A percentile compares a stretch with the other conserved stretches of the same genome.
phyloP scores from a whole-genome alignment of 2,329 filamentous ascomycete genomes.

The Thielaviopsis cerberus region DNA sequence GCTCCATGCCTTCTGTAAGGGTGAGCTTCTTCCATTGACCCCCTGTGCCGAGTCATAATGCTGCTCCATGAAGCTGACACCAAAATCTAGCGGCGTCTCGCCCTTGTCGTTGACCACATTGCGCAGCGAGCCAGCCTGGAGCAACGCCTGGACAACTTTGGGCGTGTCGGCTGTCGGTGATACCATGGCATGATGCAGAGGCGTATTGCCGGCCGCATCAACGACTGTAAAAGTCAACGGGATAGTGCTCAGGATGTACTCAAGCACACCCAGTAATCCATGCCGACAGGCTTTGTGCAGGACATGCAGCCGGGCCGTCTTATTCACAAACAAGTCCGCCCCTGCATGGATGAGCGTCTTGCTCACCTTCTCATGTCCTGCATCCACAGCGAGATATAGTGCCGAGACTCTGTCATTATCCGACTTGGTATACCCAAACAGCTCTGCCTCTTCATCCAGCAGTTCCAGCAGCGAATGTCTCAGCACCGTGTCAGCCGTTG shows the following conservation, averaged over 20 bases:
- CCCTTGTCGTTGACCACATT: conserved; percentile 2
- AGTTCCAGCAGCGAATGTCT: background rate
- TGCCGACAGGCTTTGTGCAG: conserved; percentile 6
- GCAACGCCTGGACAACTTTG: background rate
- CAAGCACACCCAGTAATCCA: background rate
- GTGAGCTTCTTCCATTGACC: background rate
- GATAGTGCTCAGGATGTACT: background rate
- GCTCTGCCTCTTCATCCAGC: conserved; percentile 1
- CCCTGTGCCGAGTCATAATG: background rate
- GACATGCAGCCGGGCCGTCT: background rate
- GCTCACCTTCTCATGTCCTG: background rate
- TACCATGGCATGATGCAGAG: conserved; percentile 6
- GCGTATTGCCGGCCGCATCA: conserved; percentile 1
- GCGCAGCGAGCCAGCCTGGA: background rate
- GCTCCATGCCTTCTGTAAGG: background rate
- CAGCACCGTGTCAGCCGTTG: background rate
- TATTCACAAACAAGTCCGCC: conserved; percentile 1
- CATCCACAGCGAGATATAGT: conserved; percentile 8
- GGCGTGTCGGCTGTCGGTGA: background rate
- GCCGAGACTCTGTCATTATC: background rate
- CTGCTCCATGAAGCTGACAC: background rate
- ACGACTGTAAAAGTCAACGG: background rate
- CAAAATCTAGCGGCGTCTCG: conserved; percentile 6
- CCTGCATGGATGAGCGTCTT: background rate
- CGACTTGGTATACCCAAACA: background rate